These are phyloP conservation scores for Saposhnikovia divaricata DNA, from an alignment of 129 eudicot genomes.

Conservation along the genomic window DNA sequence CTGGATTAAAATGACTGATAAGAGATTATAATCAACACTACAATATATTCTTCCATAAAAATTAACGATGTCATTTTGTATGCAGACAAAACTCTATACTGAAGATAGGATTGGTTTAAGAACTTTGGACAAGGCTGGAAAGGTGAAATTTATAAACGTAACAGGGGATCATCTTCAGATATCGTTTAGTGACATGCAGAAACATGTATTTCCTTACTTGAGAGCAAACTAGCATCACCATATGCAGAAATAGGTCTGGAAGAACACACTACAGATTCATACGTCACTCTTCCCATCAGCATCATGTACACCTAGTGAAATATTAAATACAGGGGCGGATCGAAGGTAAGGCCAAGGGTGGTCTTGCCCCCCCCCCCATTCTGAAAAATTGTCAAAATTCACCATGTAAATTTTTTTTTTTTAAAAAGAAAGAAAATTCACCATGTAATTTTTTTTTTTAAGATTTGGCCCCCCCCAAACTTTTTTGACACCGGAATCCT, in stretches of 20 bases:
- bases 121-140: conserved; percentile 73
- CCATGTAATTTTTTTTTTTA: too few relatives aligned
- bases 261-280: not conserved
- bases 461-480: too few relatives aligned
- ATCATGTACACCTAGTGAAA: not conserved
- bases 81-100: conserved; percentile 67
- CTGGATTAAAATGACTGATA: not conserved
- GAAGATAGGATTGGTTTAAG: conserved; percentile 92
- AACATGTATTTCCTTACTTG: conserved; percentile 64
- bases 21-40: not conserved
- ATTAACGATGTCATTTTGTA: not conserved
- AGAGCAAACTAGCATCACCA: conserved; percentile 19
- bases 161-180: conserved; percentile 65
- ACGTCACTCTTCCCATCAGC: not conserved
- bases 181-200: conserved; percentile 46
- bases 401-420: too few relatives aligned
- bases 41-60: not conserved
- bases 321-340: too few relatives aligned
- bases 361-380: too few relatives aligned
- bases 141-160: conserved; percentile 61
- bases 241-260: not conserved
- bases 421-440: too few relatives aligned
- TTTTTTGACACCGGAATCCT: too few relatives aligned
- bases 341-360: too few relatives aligned
- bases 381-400: too few relatives aligned